Percentiles rank a stretch among this genome's conserved stretches.
These are phyloP conservation scores for Prototheca wickerhamii DNA, from an alignment of 163 green algal species.

Conservation along the genomic window DNA sequence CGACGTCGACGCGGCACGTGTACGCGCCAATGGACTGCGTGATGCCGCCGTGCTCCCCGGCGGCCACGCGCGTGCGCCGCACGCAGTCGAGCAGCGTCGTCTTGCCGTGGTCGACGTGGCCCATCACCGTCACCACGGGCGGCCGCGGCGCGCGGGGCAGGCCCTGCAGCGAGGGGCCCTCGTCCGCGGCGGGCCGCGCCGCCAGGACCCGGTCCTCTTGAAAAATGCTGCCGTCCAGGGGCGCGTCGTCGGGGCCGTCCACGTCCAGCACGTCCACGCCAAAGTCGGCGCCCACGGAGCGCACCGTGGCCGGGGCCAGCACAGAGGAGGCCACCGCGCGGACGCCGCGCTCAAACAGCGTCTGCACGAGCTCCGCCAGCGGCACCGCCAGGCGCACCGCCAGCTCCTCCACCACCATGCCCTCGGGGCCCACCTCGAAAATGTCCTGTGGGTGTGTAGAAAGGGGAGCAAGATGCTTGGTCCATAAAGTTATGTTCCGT, in stretches of 20 bases:
- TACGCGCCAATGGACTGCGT: conserved; percentile 97
- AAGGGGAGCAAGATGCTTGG: background rate
- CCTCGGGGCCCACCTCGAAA: conserved; percentile 82
- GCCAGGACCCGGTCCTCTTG: too few relatives aligned
- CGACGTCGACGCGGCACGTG: conserved; percentile 59
- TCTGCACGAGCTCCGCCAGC: conserved; percentile 76
- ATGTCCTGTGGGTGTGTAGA: conserved; percentile 66
- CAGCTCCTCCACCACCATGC: conserved; percentile 80
- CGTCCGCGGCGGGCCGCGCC: too few relatives aligned
- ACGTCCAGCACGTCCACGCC: too few relatives aligned
- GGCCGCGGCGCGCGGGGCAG: conserved; percentile 44
- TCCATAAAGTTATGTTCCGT: background rate
- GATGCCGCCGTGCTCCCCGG: conserved; percentile 94
- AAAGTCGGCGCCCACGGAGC: conserved; percentile 51
- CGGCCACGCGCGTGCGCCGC: conserved; percentile 75
- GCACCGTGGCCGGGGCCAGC: conserved; percentile 81
- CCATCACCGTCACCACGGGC: conserved; percentile 97
- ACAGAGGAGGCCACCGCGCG: conserved; percentile 81
- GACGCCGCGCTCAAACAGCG: conserved; percentile 96
- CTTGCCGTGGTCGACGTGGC: conserved; percentile 99
- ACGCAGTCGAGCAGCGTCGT: conserved; percentile 96
- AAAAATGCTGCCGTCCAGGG: too few relatives aligned
- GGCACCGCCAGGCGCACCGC: conserved; percentile 64
- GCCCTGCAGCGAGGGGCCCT: background rate
- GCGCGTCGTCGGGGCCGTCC: too few relatives aligned